These are phyloP conservation scores for Truncatella angustata DNA, from an alignment of 2,329 filamentous ascomycete species.

Conservation along the genomic window DNA sequence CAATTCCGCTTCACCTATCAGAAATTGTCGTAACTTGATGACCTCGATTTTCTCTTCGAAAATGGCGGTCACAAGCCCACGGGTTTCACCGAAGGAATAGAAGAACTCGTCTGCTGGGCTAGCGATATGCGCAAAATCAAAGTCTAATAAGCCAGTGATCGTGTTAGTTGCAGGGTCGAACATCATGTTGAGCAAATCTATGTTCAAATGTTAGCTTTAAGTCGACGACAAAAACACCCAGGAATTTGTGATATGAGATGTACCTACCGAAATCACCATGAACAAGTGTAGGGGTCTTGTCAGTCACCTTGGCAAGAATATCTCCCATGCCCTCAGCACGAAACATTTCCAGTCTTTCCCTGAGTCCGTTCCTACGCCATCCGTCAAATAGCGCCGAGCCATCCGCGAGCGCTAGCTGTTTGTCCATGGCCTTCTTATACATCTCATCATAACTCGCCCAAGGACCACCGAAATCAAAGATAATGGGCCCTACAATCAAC, in stretches of 20 bases:
- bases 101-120: slow-evolving; percentile 4
- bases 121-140: background rate
- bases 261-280: slow-evolving; percentile 5
- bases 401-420: background rate
- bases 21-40: no score
- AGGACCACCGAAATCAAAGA: background rate
- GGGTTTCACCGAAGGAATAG: slow-evolving; percentile 4
- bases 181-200: background rate
- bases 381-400: background rate
- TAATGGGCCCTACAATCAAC: background rate
- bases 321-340: background rate
- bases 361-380: background rate
- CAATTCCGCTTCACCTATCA: no score
- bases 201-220: no score
- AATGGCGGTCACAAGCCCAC: no score
- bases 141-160: background rate
- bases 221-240: background rate
- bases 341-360: background rate
- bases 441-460: background rate
- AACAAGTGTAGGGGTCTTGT: background rate
- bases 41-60: no score
- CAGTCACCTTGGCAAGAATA: background rate
- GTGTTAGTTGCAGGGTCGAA: background rate
- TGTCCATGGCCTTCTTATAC: background rate
- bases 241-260: background rate